Conservation (phyloP, 257 asterid genomes). For the Dorcoceras hygrometricum region DNA sequence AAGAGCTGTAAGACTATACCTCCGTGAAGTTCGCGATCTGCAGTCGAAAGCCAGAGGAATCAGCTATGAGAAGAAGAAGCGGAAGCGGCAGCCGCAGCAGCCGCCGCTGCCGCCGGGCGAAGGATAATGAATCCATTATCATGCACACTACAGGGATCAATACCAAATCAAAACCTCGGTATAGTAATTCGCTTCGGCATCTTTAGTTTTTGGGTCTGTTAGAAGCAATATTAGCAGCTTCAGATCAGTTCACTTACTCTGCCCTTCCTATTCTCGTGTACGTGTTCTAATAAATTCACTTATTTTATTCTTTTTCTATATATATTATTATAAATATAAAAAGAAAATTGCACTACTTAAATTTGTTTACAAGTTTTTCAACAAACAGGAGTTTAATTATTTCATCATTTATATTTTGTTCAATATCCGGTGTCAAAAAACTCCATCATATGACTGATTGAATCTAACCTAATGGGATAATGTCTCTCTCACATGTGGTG, state of each 20-base stretch:
- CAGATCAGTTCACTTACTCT: neutral
- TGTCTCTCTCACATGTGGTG: no score
- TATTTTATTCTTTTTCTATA: no score
- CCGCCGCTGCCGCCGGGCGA: neutral
- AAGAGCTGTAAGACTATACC: conserved; percentile 40
- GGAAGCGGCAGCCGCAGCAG: conserved; percentile 28
- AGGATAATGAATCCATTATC: neutral
- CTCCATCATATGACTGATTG: no score
- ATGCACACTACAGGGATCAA: neutral
- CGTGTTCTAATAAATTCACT: neutral
- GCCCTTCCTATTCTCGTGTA: neutral
- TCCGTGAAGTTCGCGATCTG: conserved; percentile 41
- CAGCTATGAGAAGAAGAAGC: conserved; percentile 47
- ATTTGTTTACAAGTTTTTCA: no score
- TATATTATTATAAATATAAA: no score
- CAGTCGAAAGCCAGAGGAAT: conserved; percentile 51
- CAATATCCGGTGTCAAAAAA: no score
- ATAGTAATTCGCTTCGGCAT: neutral
- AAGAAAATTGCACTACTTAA: neutral
- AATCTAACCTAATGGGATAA: no score
- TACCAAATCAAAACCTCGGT: neutral
- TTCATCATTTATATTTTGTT: no score
- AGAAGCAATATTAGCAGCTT: neutral
- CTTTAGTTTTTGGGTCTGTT: neutral
- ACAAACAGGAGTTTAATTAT: no score